phyloP scores from a whole-genome alignment of 805 yeast species.

The Hemisphaericaspora nanyangensis region DNA sequence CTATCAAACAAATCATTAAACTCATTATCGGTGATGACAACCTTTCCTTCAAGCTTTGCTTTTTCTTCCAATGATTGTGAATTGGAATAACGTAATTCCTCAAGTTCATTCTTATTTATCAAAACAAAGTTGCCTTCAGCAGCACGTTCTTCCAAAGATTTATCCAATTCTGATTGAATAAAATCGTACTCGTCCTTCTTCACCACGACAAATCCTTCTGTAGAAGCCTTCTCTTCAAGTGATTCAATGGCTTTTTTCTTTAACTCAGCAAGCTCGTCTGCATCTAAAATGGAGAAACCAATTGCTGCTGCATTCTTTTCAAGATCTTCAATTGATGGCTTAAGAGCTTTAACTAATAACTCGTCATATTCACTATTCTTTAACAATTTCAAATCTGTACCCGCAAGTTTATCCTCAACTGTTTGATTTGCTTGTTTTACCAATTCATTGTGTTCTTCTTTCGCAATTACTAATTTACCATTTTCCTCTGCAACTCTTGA shows the following conservation, averaged over 20 bases:
- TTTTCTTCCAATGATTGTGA: slow-evolving; percentile 11
- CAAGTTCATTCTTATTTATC: slow-evolving; percentile 11
- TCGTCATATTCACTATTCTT: slow-evolving; percentile 25
- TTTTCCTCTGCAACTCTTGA: slow-evolving; percentile 1
- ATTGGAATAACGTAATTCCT: slow-evolving; percentile 8
- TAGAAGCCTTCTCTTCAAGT: slow-evolving; percentile 14
- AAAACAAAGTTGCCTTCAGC: slow-evolving; percentile 8
- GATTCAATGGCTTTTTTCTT: slow-evolving; percentile 10
- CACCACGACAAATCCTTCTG: slow-evolving; percentile 15
- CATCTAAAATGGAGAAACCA: slow-evolving; percentile 25
- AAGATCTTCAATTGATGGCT: slow-evolving; percentile 25
- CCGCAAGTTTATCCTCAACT: slow-evolving; percentile 6
- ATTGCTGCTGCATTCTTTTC: slow-evolving; percentile 19
- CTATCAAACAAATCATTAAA: slow-evolving; percentile 8
- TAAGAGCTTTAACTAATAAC: slow-evolving; percentile 24
- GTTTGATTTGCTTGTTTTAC: not conserved
- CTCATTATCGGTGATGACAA: slow-evolving; percentile 12
- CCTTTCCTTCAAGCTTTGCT: slow-evolving; percentile 12
- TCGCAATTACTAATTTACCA: slow-evolving; percentile 10
- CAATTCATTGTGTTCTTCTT: slow-evolving; percentile 8
- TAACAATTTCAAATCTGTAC: slow-evolving; percentile 11
- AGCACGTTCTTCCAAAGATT: slow-evolving; percentile 6
- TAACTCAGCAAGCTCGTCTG: slow-evolving; percentile 20
- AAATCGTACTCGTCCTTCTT: slow-evolving; percentile 14
- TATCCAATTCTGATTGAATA: not conserved